These are phyloP conservation scores for Pythium sp. DNA, from an alignment of 352 stramenopile species.

Conservation along the genomic window DNA sequence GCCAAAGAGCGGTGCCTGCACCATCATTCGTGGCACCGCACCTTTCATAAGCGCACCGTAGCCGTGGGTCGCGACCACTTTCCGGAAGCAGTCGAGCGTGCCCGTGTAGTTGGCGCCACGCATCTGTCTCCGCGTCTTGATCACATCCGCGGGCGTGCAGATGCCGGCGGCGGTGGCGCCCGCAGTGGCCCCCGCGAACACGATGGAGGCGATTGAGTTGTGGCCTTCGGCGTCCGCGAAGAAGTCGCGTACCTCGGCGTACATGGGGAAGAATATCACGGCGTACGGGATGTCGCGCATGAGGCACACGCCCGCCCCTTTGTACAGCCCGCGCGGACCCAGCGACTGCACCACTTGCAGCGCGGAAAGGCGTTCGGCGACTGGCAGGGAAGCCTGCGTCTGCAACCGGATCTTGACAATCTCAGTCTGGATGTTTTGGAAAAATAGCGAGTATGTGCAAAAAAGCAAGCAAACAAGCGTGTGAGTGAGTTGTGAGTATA, in stretches of 20 bases:
- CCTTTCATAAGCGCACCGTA: constrained; percentile 86
- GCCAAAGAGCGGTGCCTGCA: constrained; percentile 82
- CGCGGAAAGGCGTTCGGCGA: constrained; percentile 54
- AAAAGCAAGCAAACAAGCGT: constrained; percentile 1
- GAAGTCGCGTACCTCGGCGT: constrained; percentile 64
- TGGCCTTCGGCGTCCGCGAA: constrained; percentile 51
- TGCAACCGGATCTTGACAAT: constrained; percentile 93
- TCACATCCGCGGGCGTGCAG: constrained; percentile 75
- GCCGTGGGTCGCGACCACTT: constrained; percentile 76
- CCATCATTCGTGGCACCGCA: constrained; percentile 80
- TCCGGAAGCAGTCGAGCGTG: constrained; percentile 80
- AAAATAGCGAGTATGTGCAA: not conserved
- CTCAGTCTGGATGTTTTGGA: constrained; percentile 49
- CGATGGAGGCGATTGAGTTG: constrained; percentile 53
- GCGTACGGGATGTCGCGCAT: constrained; percentile 92
- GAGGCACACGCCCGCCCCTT: constrained; percentile 81
- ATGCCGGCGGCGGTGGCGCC: constrained; percentile 62
- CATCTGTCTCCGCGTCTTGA: constrained; percentile 89
- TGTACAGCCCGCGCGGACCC: constrained; percentile 84
- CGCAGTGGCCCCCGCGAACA: constrained; percentile 59
- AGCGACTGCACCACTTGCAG: constrained; percentile 64
- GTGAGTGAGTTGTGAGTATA: not conserved
- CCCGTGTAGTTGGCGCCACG: constrained; percentile 75
- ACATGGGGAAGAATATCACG: constrained; percentile 91
- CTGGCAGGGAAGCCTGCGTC: constrained; percentile 72